Evolutionary conservation across 2,329 filamentous ascomycete genomes (phyloP), one percentile per base, ranked within the genome.

Genomic region (Apiospora hydei): DNA sequence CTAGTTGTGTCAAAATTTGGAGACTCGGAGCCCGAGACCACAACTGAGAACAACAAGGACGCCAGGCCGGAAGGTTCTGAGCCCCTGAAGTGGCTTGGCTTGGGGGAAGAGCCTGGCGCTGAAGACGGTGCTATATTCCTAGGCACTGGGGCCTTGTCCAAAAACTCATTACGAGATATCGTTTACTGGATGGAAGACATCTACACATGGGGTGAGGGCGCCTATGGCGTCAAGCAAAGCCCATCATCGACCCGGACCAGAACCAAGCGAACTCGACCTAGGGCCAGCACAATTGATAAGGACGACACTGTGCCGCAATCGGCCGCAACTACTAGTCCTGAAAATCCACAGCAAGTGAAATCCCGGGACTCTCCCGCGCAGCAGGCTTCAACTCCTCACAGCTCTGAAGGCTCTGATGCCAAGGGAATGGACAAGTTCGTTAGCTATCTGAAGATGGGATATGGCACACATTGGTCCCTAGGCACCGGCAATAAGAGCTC

Each of bases 161-260:
- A 90, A 70, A 87, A 87, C 24, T 96, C 94, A 0, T 78, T 98
- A 66, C 87, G 91, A 67, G 90, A 92, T 77, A 80, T 98, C 38
- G 92, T 93, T 0, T 89, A 92, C 71, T 98, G 96, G 96, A 92
- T 96, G 87, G 93, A 97, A 81, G 93, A 94, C 78, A 87, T 98
- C 2, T 97, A 96, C 81, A 91, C 87, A 43, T 94, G 94, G 86
- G 96, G 95, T 2, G 91, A 94, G 70, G 88, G 93, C 77, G 91
- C 96, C 2, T 98, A 98, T 80, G 96, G 95, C 4, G 89, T 98
- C 8, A 89, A 89, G 70, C 93, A 97, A 47, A 95, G 94, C 75
- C 93, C 94, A 18, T 89, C 88, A 1, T 92, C 93, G 1, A 87
- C 88, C 72, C 88, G 92, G 44, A 86, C 87, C 67, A 82, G 83